These are phyloP conservation scores for Boeremia exigua DNA, from an alignment of 2,329 filamentous ascomycete genomes.

Conservation along the genomic window DNA sequence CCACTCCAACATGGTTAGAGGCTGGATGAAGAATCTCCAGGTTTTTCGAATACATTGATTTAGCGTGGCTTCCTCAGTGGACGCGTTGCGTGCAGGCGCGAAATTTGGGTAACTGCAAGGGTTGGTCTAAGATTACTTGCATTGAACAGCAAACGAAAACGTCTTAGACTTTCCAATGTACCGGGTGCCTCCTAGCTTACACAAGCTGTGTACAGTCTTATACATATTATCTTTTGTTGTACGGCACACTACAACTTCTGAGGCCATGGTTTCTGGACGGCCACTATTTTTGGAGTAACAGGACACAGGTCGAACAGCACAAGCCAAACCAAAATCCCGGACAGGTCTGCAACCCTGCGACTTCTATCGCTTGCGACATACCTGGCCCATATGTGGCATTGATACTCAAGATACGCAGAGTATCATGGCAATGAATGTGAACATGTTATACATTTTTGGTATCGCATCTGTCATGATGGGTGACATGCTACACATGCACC, in stretches of 20 bases:
- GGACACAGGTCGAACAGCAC: neutral
- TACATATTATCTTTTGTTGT: too few species aligned
- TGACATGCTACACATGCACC: constrained; percentile 9
- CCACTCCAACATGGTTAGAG: neutral
- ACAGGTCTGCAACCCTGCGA: too few species aligned
- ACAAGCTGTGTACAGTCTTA: too few species aligned
- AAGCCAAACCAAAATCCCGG: neutral
- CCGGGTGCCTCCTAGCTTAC: too few species aligned
- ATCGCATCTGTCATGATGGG: constrained; percentile 3
- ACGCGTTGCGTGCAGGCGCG: neutral
- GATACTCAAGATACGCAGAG: neutral
- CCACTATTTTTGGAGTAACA: too few species aligned
- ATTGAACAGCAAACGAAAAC: too few species aligned
- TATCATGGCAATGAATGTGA: neutral
- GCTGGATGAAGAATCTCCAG: neutral
- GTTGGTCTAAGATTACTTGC: neutral
- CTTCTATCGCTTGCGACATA: too few species aligned
- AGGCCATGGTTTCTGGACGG: too few species aligned
- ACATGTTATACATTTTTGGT: constrained; percentile 14
- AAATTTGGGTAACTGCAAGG: too few species aligned
- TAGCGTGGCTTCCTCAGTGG: neutral
- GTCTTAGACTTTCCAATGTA: too few species aligned
- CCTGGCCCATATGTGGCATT: too few species aligned
- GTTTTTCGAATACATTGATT: neutral
- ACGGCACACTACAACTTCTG: too few species aligned